Conservation (phyloP, 1,139 yeast species). For the Saccharomycopsis hybrid region DNA sequence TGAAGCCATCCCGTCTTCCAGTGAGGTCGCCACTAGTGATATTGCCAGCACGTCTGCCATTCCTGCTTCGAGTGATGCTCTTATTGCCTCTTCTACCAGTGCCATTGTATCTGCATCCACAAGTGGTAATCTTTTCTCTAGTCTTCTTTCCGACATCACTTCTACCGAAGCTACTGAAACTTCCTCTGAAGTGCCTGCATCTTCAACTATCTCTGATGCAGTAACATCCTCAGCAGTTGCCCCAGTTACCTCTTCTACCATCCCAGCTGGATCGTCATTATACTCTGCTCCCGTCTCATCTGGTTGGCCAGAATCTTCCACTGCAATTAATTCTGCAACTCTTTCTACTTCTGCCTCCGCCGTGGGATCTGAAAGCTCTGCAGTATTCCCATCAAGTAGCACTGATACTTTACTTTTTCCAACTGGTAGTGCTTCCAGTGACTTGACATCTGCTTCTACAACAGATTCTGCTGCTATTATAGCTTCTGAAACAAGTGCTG, state of each 20-base stretch:
- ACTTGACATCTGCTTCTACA: not conserved
- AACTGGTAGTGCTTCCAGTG: not conserved
- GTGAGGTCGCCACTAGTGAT: not conserved
- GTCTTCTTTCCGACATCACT: not conserved
- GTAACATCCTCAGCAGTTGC: not conserved
- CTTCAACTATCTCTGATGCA: slow-evolving; percentile 1
- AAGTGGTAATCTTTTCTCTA: no score
- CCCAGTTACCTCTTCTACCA: slow-evolving; percentile 5
- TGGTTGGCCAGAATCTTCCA: no score
- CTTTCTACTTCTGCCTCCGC: not conserved
- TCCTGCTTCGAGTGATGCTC: slow-evolving; percentile 21
- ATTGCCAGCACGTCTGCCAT: slow-evolving; percentile 1
- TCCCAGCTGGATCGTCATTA: not conserved
- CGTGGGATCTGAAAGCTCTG: not conserved
- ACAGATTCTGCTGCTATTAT: not conserved
- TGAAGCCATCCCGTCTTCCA: slow-evolving; percentile 6
- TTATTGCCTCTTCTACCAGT: no score
- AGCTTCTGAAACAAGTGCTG: not conserved
- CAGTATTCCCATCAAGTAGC: not conserved
- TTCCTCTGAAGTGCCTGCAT: not conserved
- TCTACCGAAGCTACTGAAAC: not conserved
- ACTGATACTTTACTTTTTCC: not conserved
- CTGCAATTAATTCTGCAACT: not conserved
- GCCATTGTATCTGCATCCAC: no score
- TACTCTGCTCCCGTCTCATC: not conserved